Conservation (phyloP, 345 rosid species). For the Heritiera fomes region DNA sequence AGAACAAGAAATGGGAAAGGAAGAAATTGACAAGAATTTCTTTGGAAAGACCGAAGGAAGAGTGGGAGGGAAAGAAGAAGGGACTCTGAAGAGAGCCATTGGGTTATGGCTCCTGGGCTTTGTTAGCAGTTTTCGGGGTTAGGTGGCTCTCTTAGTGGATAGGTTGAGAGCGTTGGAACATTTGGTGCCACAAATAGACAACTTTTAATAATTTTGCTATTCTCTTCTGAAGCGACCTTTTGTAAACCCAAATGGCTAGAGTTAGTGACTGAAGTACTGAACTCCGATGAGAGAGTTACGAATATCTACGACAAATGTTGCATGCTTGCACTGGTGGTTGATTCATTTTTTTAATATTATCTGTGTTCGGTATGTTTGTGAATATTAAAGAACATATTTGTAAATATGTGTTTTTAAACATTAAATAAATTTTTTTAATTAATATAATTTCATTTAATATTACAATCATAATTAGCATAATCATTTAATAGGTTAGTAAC, state of each 20-base stretch:
- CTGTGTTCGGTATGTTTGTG: no score
- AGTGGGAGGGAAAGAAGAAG: constrained; percentile 32
- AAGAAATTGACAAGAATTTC: constrained; percentile 16
- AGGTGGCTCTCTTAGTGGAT: neutral
- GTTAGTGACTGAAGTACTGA: neutral
- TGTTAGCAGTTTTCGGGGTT: neutral
- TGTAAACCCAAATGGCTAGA: neutral
- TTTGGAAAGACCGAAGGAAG: constrained; percentile 26
- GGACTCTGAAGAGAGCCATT: constrained; percentile 37
- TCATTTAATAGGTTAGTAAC: no score
- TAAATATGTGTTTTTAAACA: no score
- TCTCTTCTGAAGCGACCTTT: neutral
- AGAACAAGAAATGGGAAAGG: constrained; percentile 39
- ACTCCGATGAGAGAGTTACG: neutral
- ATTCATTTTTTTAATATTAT: no score
- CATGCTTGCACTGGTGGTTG: no score
- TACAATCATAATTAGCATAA: no score
- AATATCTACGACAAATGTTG: neutral
- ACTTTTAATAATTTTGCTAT: neutral
- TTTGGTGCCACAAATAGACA: constrained; percentile 35
- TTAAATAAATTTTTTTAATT: no score
- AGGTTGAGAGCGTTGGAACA: constrained; percentile 2
- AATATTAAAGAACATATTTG: no score
- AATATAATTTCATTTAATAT: no score
- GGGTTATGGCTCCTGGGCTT: neutral